Base-by-base conservation (phyloP, 1,139 yeast species). In the Yamadazyma dushanensis region DNA sequence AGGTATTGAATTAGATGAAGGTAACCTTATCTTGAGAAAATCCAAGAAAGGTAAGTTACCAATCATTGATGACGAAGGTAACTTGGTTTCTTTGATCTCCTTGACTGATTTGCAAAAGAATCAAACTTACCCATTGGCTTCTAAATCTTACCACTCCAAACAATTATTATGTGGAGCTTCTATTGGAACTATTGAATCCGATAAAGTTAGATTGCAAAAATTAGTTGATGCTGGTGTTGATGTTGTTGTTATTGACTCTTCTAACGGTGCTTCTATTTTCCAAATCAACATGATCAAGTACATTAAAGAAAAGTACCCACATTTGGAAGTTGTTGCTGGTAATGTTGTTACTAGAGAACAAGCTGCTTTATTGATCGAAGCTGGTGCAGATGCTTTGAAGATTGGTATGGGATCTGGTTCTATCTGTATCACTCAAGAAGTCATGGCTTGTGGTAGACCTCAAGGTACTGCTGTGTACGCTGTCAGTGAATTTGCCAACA, bases 371-470 rank as follows among this genome's bases (percentile, higher is more conserved):
- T 78, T 92, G 60, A 94, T 92, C 54, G 85, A 78, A 54, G 97
- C 95, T 39, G 98, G 98, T 68, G 96, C 95, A 39, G 99, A 92
- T 66, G 98, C 90, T 61, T 78, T 92, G 57, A 89, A 97, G 78
- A 90, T 92, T 51, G 99, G 98, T 72, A 92, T 92, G 99, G 99
- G 99, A 57, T 88, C 97, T 29, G 98, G 98, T 58, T 88, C 97
- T 42, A 92, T 92, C 59, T 92, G 97, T 78, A 94, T 92, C 60
- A 92, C 98, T 40, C 98, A 94, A 73, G 99, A 92, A 72, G 98
- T 92, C 43, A 92, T 92, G 99, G 98, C 99, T 35, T 95, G 96
- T 72, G 99, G 99, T 70, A 90, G 98, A 78, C 98, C 99, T 43
- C 98, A 94, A 76, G 99, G 97, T 70, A 87, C 96, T 45, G 96